Conservation (phyloP, 352 stramenopile species). For the Phytopythium montanum region DNA sequence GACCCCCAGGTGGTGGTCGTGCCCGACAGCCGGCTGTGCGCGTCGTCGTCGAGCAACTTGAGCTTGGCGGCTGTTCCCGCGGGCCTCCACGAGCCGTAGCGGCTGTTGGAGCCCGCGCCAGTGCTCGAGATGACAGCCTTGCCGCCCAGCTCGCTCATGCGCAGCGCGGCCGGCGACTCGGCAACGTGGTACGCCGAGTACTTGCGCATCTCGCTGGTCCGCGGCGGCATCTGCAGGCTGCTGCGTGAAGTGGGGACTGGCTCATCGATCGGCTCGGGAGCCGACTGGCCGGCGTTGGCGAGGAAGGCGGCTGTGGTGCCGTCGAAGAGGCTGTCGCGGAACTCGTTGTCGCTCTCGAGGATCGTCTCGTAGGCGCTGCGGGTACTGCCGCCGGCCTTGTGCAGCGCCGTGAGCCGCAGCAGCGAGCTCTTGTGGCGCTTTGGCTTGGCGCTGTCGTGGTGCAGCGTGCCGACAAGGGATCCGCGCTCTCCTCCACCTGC, state of each 20-base stretch:
- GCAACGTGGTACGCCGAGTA: background rate
- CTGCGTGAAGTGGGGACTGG: background rate
- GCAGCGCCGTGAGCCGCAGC: conserved; percentile 7
- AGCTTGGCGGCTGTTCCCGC: background rate
- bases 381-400: conserved; percentile 14
- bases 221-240: conserved; percentile 1
- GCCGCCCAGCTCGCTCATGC: conserved; percentile 7
- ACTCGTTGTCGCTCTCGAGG: conserved; percentile 12
- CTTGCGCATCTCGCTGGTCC: background rate
- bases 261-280: background rate
- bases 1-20: conserved; percentile 5
- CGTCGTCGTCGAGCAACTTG: conserved; percentile 8
- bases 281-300: background rate
- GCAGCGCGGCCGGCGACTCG: background rate
- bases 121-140: conserved; percentile 6
- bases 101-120: background rate
- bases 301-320: conserved; percentile 26
- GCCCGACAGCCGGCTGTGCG: background rate
- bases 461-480: background rate
- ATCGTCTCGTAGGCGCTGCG: conserved; percentile 10
- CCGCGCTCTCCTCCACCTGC: background rate
- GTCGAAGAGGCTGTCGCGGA: conserved; percentile 35
- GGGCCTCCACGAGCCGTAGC: background rate
- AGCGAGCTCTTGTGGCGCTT: conserved; percentile 8
- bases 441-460: background rate